phyloP scores from a whole-genome alignment of 1,139 yeast species.

The Suhomyces terraborum region DNA sequence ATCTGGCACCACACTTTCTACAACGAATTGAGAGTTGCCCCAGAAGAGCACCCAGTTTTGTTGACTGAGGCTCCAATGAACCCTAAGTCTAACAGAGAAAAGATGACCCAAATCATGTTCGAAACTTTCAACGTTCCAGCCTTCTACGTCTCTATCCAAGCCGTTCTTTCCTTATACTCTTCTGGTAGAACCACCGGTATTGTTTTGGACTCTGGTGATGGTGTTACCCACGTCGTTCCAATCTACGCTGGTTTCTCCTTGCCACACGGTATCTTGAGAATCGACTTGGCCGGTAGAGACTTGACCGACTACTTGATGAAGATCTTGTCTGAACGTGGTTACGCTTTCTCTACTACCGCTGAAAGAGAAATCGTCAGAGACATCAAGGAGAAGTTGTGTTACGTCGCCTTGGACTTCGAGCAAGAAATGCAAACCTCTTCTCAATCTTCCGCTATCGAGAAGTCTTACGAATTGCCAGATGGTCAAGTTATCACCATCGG shows the following conservation, averaged over 20 bases:
- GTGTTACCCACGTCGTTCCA: conserved; percentile 99
- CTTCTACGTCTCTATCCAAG: conserved; percentile 97
- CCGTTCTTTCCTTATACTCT: conserved; percentile 95
- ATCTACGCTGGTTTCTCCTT: conserved; percentile 99
- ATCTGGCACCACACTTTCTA: conserved; percentile 98
- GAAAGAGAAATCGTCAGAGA: conserved; percentile 99
- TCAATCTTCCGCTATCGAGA: conserved; percentile 97
- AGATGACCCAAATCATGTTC: conserved; percentile 98
- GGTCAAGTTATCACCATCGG: conserved; percentile 99
- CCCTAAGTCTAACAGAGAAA: conserved; percentile 99
- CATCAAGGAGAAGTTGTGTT: conserved; percentile 98
- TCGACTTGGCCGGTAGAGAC: conserved; percentile 99
- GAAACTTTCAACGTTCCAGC: conserved; percentile 99
- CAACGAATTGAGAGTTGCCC: conserved; percentile 97
- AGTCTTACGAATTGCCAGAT: conserved; percentile 98
- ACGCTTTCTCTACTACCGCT: conserved; percentile 97
- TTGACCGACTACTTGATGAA: conserved; percentile 98
- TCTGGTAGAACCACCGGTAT: conserved; percentile 99
- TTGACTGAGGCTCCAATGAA: conserved; percentile 99
- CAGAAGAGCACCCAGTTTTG: conserved; percentile 98
- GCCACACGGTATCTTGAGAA: conserved; percentile 98
- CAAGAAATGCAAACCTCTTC: conserved; percentile 99
- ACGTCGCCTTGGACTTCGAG: conserved; percentile 94
- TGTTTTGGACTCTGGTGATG: conserved; percentile 99
- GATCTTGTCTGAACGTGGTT: conserved; percentile 98